These are phyloP conservation scores for Arctium minus DNA, from an alignment of 129 eudicot species.

Conservation along the genomic window DNA sequence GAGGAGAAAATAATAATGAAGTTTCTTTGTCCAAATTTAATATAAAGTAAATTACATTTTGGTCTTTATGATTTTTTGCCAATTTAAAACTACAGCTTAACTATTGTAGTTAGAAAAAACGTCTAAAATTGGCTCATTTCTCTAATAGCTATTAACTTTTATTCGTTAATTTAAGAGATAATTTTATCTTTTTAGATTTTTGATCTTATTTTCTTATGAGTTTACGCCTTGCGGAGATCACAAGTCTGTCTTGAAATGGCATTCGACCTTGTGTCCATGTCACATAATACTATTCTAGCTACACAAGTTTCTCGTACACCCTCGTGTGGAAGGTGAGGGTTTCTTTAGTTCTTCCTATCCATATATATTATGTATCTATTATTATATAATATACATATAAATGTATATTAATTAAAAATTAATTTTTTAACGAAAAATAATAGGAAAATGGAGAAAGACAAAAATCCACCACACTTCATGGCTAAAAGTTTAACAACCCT, in stretches of 20 bases:
- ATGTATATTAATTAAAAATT: background rate
- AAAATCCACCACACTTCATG: too few species aligned
- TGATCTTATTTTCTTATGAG: background rate
- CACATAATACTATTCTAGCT: background rate
- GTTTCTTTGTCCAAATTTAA: background rate
- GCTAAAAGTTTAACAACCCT: background rate
- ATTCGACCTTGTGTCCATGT: background rate
- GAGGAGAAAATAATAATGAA: background rate
- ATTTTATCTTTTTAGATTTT: too few species aligned
- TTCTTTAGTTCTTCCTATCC: too few species aligned
- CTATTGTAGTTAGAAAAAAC: too few species aligned
- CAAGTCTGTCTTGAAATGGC: background rate
- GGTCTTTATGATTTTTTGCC: background rate
- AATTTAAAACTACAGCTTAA: background rate
- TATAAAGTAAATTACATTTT: too few species aligned
- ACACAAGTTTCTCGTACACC: too few species aligned
- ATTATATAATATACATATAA: background rate
- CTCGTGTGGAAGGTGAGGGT: too few species aligned
- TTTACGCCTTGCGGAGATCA: background rate
- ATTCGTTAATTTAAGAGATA: too few species aligned
- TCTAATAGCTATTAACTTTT: too few species aligned
- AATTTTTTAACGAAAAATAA: background rate
- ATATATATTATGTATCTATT: too few species aligned
- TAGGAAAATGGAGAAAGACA: too few species aligned
- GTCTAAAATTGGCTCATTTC: too few species aligned